Percentiles rank a stretch among this genome's conserved stretches.
Evolutionary conservation across 345 rosid species (phyloP).

Genomic region (Lumnitzera littorea): DNA sequence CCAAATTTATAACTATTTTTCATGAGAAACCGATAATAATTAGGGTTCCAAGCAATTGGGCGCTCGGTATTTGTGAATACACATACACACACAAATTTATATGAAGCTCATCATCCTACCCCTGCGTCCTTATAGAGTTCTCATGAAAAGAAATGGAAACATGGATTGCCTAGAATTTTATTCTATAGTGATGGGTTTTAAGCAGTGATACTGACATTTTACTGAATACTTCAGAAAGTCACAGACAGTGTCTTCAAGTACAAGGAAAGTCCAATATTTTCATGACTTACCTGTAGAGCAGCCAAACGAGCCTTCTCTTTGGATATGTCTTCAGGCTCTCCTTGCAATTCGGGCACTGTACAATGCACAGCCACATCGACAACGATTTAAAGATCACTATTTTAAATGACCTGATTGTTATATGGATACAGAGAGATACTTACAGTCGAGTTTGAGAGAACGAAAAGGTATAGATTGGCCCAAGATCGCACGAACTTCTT

Average conservation of each 20-base stretch:
- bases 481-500: constrained; percentile 82
- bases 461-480: constrained; percentile 76
- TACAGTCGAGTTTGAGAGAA: constrained; percentile 84
- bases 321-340: constrained; percentile 84
- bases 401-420: neutral
- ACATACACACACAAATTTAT: too few relatives aligned
- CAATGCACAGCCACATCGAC: neutral
- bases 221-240: neutral
- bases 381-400: neutral
- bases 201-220: too few relatives aligned
- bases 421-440: constrained; percentile 2
- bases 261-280: neutral
- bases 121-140: too few relatives aligned
- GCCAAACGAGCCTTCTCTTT: constrained; percentile 93
- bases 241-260: neutral
- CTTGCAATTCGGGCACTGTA: constrained; percentile 88
- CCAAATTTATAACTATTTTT: too few relatives aligned
- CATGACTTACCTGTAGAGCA: constrained; percentile 46
- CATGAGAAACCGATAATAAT: too few relatives aligned
- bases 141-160: too few relatives aligned
- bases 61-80: too few relatives aligned
- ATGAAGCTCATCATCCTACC: too few relatives aligned
- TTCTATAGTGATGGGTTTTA: too few relatives aligned
- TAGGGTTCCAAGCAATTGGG: too few relatives aligned
- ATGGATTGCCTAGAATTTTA: too few relatives aligned